Conservation (phyloP, 805 yeast species). For the Candida insectorum region DNA sequence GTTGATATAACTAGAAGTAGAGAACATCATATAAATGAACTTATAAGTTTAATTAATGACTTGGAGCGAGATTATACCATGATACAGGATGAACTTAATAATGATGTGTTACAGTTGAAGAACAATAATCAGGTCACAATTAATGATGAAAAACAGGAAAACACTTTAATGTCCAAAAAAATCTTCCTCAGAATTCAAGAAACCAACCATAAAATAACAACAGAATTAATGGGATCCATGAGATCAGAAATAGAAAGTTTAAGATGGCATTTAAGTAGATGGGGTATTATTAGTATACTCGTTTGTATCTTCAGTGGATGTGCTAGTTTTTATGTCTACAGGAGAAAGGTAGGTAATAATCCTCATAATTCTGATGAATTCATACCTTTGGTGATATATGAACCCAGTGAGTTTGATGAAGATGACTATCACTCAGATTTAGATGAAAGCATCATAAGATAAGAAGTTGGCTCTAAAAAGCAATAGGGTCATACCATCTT, state of each 20-base stretch:
- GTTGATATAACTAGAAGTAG: slow-evolving; percentile 75
- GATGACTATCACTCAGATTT: slow-evolving; percentile 56
- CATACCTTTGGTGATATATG: slow-evolving; percentile 39
- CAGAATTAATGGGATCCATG: slow-evolving; percentile 76
- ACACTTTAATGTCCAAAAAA: slow-evolving; percentile 67
- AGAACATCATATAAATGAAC: slow-evolving; percentile 63
- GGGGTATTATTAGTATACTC: slow-evolving; percentile 77
- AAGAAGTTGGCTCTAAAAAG: slow-evolving; percentile 2
- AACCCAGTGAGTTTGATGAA: slow-evolving; percentile 48
- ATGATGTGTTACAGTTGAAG: slow-evolving; percentile 53
- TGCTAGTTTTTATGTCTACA: slow-evolving; percentile 50
- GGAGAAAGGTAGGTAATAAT: slow-evolving; percentile 15
- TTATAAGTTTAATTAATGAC: slow-evolving; percentile 62
- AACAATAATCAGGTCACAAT: slow-evolving; percentile 81
- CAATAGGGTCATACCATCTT: no score
- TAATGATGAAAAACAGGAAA: slow-evolving; percentile 82
- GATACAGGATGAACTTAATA: slow-evolving; percentile 71
- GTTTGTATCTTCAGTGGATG: slow-evolving; percentile 56
- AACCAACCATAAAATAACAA: slow-evolving; percentile 77
- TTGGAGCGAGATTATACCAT: slow-evolving; percentile 71
- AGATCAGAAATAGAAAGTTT: slow-evolving; percentile 83
- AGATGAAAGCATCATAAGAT: slow-evolving; percentile 29
- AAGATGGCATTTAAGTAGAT: slow-evolving; percentile 89
- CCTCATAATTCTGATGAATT: slow-evolving; percentile 24
- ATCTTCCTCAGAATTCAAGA: slow-evolving; percentile 74